These are phyloP conservation scores for Neurospora sp. DNA, from an alignment of 495 filamentous ascomycete genomes.

Conservation along the genomic window DNA sequence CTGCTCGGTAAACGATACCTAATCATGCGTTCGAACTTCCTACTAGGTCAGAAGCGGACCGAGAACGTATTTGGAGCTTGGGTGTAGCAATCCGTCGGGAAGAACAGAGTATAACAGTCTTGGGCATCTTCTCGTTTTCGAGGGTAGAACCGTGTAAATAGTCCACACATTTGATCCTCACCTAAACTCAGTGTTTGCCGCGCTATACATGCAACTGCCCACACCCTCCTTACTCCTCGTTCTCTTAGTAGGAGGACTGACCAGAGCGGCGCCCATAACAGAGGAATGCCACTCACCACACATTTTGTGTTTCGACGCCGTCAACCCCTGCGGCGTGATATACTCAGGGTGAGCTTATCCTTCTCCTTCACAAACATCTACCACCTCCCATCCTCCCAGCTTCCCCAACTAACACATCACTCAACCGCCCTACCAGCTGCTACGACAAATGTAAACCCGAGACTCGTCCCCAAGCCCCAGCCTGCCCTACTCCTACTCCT, in stretches of 20 bases:
- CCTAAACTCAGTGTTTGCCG: background rate
- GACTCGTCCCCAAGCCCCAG: background rate
- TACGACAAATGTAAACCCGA: background rate
- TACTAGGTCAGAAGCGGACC: background rate
- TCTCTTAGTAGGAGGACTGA: background rate
- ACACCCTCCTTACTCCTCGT: background rate
- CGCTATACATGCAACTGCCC: background rate
- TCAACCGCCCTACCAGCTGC: background rate
- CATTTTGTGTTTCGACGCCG: background rate
- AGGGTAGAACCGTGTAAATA: background rate
- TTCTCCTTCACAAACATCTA: background rate
- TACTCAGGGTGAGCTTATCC: background rate
- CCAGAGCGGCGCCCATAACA: background rate
- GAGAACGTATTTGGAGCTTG: background rate
- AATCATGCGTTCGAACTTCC: background rate
- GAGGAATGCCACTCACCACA: background rate
- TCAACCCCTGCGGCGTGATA: background rate
- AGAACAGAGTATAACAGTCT: background rate
- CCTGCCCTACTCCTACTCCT: background rate
- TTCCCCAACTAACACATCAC: background rate
- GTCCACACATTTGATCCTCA: background rate
- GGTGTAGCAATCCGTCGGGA: background rate
- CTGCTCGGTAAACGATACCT: background rate
- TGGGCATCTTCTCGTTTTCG: background rate
- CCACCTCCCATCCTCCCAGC: background rate